A percentile compares a stretch with the other conserved stretches of the same genome.
phyloP scores from a whole-genome alignment of 441 rosid genomes.

The Gossypium gossypioides region DNA sequence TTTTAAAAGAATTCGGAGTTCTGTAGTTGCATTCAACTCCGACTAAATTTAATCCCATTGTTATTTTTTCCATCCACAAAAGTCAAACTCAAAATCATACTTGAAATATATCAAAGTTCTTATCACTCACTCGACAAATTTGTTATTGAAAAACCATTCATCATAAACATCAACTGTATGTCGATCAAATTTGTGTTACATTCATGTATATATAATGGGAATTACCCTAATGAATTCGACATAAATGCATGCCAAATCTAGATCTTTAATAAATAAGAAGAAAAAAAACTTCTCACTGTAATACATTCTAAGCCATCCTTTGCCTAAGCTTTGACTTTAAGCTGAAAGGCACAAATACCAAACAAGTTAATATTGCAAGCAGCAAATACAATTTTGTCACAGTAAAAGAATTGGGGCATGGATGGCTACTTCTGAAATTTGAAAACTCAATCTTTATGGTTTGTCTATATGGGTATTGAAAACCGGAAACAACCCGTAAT shows the following conservation, averaged over 20 bases:
- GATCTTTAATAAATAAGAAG: neutral
- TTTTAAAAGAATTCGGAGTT: too few relatives aligned
- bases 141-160: neutral
- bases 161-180: neutral
- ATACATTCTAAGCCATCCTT: conserved; percentile 2
- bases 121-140: neutral
- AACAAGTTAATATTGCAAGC: too few relatives aligned
- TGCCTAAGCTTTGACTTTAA: neutral
- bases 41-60: too few relatives aligned
- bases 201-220: neutral
- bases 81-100: too few relatives aligned
- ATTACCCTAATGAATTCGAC: neutral
- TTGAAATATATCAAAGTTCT: too few relatives aligned
- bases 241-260: neutral
- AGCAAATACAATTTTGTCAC: neutral
- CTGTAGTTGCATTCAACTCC: too few relatives aligned
- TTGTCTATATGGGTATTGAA: neutral
- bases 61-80: too few relatives aligned
- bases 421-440: conserved; percentile 4
- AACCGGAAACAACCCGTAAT: neutral
- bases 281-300: neutral
- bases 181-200: neutral
- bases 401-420: neutral
- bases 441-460: neutral
- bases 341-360: neutral